Evolutionary conservation across 768 basidiomycete genomes (phyloP).

Genomic region (Tricholoma furcatifolium): DNA sequence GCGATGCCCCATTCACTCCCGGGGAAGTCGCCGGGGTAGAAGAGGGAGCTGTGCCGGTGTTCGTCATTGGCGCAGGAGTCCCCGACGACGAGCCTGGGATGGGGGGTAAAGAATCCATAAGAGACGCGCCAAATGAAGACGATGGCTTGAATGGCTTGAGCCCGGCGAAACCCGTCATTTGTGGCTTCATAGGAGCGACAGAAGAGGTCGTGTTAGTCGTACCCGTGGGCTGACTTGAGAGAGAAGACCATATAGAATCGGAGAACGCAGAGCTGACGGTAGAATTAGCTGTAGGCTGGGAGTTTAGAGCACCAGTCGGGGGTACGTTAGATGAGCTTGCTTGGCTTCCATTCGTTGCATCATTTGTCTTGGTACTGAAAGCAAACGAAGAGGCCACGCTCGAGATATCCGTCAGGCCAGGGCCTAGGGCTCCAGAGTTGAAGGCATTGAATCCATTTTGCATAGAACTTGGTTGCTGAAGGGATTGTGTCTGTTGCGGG

Average conservation of each 20-base stretch:
- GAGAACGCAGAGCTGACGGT: slow-evolving; percentile 43
- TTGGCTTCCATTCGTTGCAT: slow-evolving; percentile 9
- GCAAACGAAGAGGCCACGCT: slow-evolving; percentile 75
- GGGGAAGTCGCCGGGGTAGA: slow-evolving; percentile 11
- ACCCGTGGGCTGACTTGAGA: slow-evolving; percentile 54
- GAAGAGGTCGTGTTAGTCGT: slow-evolving; percentile 29
- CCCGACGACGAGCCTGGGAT: slow-evolving; percentile 58
- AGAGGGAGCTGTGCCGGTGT: slow-evolving; percentile 19
- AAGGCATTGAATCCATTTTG: slow-evolving; percentile 35
- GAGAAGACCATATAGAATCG: slow-evolving; percentile 44
- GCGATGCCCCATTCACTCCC: slow-evolving; percentile 10
- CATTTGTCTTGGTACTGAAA: slow-evolving; percentile 33
- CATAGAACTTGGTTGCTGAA: slow-evolving; percentile 17
- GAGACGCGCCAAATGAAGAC: slow-evolving; percentile 73
- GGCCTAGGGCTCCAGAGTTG: slow-evolving; percentile 36
- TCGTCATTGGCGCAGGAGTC: slow-evolving; percentile 41
- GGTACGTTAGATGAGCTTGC: slow-evolving; percentile 15
- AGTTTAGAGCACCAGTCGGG: slow-evolving; percentile 20
- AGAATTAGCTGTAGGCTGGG: slow-evolving; percentile 35
- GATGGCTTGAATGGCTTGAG: slow-evolving; percentile 83
- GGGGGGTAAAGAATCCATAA: slow-evolving; percentile 73
- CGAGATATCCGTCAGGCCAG: slow-evolving; percentile 57
- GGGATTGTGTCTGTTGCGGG: slow-evolving; percentile 21
- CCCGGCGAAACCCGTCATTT: slow-evolving; percentile 54
- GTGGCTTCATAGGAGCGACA: slow-evolving; percentile 35